phyloP scores from a whole-genome alignment of 768 basidiomycete species.

The Holtermannia corniformis region DNA sequence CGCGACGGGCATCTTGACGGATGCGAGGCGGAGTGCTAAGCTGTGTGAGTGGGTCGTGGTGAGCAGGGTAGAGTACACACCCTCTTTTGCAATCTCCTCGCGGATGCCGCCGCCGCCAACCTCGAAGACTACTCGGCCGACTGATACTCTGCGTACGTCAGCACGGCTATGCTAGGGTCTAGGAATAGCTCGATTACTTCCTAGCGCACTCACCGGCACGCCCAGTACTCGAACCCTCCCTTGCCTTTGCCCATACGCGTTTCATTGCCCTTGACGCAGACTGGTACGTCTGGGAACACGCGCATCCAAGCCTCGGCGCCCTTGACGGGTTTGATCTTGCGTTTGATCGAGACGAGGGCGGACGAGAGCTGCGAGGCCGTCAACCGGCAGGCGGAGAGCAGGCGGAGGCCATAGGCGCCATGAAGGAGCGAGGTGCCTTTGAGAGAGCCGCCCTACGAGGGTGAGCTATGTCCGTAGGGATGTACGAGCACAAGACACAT shows the following conservation, averaged over 20 bases:
- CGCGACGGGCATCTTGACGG: conserved; percentile 71
- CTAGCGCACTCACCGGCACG: conserved; percentile 57
- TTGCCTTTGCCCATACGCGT: conserved; percentile 99
- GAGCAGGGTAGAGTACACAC: conserved; percentile 44
- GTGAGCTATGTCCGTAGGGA: background rate
- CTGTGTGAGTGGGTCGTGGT: background rate
- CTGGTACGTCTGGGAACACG: conserved; percentile 93
- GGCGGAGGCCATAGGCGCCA: conserved; percentile 85
- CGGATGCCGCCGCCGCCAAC: conserved; percentile 82
- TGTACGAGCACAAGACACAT: background rate
- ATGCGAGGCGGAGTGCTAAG: conserved; percentile 78
- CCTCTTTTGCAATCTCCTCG: conserved; percentile 84
- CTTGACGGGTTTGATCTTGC: conserved; percentile 81
- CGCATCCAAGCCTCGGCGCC: conserved; percentile 76
- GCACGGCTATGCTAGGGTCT: background rate
- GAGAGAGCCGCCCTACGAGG: conserved; percentile 62
- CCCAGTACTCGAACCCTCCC: conserved; percentile 95
- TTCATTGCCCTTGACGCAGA: conserved; percentile 98
- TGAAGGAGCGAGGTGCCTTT: conserved; percentile 87
- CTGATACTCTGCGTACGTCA: conserved; percentile 55
- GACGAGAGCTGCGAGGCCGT: conserved; percentile 82
- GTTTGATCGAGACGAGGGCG: conserved; percentile 76
- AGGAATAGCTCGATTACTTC: no score
- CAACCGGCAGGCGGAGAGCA: conserved; percentile 70
- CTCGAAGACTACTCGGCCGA: conserved; percentile 85